These are phyloP conservation scores for Scheffersomyces coipomensis DNA, from an alignment of 805 yeast genomes.

Conservation along the genomic window DNA sequence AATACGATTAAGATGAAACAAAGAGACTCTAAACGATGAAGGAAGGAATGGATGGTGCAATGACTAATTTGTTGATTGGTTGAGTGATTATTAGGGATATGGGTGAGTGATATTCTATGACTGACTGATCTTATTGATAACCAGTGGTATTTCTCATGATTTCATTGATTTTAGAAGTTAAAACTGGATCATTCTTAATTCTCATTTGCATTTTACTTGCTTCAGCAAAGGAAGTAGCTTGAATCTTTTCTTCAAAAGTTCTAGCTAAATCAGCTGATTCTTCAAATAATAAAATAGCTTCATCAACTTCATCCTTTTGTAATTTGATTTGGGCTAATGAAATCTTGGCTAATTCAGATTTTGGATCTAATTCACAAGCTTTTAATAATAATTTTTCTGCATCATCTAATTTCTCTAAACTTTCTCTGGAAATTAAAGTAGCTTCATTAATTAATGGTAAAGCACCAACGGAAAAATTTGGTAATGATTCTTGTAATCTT, in stretches of 20 bases:
- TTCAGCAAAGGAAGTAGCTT: slow-evolving; percentile 87
- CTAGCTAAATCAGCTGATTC: slow-evolving; percentile 81
- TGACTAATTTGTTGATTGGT: no score
- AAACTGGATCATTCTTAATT: slow-evolving; percentile 66
- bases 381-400: slow-evolving; percentile 66
- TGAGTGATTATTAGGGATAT: no score
- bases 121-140: no score
- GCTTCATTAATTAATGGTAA: slow-evolving; percentile 91
- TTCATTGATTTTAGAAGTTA: slow-evolving; percentile 62
- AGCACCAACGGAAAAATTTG: slow-evolving; percentile 77
- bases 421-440: slow-evolving; percentile 59
- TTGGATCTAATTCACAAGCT: slow-evolving; percentile 84
- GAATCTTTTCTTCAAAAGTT: slow-evolving; percentile 80
- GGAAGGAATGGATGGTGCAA: no score
- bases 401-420: slow-evolving; percentile 45
- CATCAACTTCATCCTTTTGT: slow-evolving; percentile 78
- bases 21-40: no score
- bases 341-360: slow-evolving; percentile 83
- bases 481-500: slow-evolving; percentile 70
- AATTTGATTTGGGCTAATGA: slow-evolving; percentile 90
- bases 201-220: slow-evolving; percentile 88
- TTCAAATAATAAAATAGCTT: slow-evolving; percentile 79
- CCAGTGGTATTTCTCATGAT: slow-evolving; percentile 42
- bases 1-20: no score
- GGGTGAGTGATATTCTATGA: no score